These are phyloP conservation scores for Penicillium brasilianum DNA, from an alignment of 2,329 filamentous ascomycete species.

Conservation along the genomic window DNA sequence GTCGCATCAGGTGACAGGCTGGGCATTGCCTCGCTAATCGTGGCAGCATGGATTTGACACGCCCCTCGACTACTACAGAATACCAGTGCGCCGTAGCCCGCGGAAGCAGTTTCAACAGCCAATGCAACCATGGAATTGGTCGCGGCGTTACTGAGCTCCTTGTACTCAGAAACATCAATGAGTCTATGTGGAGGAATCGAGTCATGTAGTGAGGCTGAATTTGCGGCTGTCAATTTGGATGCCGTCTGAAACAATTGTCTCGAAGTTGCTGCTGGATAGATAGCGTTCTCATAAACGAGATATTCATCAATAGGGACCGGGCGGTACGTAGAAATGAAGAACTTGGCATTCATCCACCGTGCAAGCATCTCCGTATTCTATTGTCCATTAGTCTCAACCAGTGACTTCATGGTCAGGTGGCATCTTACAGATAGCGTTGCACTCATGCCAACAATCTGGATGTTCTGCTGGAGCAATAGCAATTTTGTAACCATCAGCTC, in stretches of 20 bases:
- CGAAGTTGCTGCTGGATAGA: conserved; percentile 68
- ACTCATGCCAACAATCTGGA: conserved; percentile 80
- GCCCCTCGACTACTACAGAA: conserved; percentile 73
- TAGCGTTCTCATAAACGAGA: conserved; percentile 70
- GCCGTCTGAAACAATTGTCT: conserved; percentile 64
- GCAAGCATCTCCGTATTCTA: conserved; percentile 73
- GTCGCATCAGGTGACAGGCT: conserved; percentile 52
- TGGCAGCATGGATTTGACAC: conserved; percentile 70
- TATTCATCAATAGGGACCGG: conserved; percentile 78
- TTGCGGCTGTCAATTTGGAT: conserved; percentile 51
- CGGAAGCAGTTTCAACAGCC: conserved; percentile 69
- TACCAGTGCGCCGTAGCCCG: conserved; percentile 72
- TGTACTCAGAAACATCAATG: conserved; percentile 63
- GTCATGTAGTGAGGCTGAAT: conserved; percentile 39
- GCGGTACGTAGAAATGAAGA: conserved; percentile 73
- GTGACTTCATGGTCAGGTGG: background rate
- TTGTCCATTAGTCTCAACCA: background rate
- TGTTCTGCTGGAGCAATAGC: conserved; percentile 67
- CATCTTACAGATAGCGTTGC: conserved; percentile 69
- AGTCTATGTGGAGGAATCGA: conserved; percentile 45
- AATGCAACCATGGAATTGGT: conserved; percentile 73
- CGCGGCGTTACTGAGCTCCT: conserved; percentile 67
- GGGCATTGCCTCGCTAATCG: conserved; percentile 71
- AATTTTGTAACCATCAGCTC: conserved; percentile 77
- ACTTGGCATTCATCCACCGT: conserved; percentile 71